Base-by-base conservation (phyloP, 2,329 filamentous ascomycete species). In the Trichophyton schoenleinii region DNA sequence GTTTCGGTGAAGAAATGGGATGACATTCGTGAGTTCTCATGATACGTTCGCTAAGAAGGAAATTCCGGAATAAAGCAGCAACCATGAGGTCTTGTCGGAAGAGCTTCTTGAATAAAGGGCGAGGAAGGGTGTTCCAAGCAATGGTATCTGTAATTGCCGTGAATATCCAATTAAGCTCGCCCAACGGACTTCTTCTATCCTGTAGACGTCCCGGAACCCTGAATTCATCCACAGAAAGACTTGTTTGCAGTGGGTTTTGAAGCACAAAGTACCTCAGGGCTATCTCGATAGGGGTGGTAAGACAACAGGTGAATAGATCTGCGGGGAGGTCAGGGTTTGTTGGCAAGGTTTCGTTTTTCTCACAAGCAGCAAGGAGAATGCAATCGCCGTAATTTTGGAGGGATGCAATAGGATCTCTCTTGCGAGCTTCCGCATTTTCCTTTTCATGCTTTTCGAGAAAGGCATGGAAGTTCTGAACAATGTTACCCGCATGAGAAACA, bases 131-230 rank as follows among this genome's bases (percentile, higher is more conserved):
- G 36, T 95, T 97, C 94, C 94, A 99, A 0, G 94, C 94, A 68
- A 99, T 99, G 1, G 92, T 97, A 72, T 99, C 94, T 0, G 94
- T 99, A 66, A 99, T 97, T 60, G 94, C 94, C 0, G 94, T 99
- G 71, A 99, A 97, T 41, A 99, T 99, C 94, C 94, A 99, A 70
- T 99, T 99, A 13, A 99, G 79, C 75, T 99, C 94, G 64, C 94
- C 94, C 38, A 99, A 81, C 7, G 94, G 94, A 58, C 94, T 97
- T 70, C 94, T 83, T 63, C 94, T 83, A 74, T 99, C 94, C 70
- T 96, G 92, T 48, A 97, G 82, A 64, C 91, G 86, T 38, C 94
- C 94, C 2, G 92, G 91, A 18, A 99, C 87, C 73, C 90, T 88
- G 48, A 92, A 91, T 67, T 92, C 84, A 63, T 94, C 89, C 3